These are phyloP conservation scores for Boletus sp. DNA, from an alignment of 768 basidiomycete species.

Conservation along the genomic window DNA sequence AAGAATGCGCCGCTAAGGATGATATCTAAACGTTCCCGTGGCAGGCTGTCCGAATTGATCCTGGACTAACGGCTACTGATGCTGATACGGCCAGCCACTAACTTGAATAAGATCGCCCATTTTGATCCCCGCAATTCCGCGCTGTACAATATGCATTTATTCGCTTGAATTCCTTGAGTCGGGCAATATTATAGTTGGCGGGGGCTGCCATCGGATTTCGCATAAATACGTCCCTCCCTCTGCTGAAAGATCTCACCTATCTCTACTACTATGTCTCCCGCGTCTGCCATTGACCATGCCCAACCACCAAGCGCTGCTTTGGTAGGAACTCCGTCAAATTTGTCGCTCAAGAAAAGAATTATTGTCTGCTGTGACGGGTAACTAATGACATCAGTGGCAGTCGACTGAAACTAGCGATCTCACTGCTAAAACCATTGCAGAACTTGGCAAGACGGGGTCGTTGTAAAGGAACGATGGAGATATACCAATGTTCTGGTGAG, in stretches of 20 bases:
- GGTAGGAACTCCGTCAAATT: not conserved
- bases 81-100: not conserved
- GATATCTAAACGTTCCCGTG: not conserved
- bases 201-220: not conserved
- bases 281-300: constrained; percentile 1
- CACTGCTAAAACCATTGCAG: constrained; percentile 32
- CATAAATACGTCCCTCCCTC: constrained; percentile 26
- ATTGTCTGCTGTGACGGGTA: constrained; percentile 78
- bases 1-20: not conserved
- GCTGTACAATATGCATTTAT: not conserved
- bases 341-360: constrained; percentile 50
- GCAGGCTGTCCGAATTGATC: not conserved
- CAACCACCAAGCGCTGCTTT: not conserved
- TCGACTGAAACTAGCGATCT: not conserved
- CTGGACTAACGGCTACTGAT: not conserved
- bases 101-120: not conserved
- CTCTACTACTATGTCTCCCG: constrained; percentile 10
- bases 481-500: constrained; percentile 60
- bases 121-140: not conserved
- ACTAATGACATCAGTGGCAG: constrained; percentile 16
- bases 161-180: not conserved
- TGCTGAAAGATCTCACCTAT: not conserved
- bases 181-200: not conserved
- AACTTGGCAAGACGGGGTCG: constrained; percentile 71
- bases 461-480: constrained; percentile 40